Evolutionary conservation across 148 eudicot species (phyloP), one percentile per base, ranked within the genome.

Genomic region (Linanthus parryae): DNA sequence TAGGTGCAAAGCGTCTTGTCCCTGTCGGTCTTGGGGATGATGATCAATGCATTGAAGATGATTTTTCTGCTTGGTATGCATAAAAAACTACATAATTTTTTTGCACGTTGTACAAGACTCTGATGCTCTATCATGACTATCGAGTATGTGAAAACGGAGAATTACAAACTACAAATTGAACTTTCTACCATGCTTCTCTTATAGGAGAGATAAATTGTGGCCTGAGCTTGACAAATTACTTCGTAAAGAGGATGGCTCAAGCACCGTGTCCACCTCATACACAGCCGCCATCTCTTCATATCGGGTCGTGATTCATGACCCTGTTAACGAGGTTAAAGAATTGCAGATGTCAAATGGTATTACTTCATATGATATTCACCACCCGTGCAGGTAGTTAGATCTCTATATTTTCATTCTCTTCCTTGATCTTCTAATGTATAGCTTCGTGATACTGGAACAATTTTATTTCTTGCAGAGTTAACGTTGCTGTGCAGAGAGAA

Each of bases 41-140:
- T 81, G 96, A 88, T 69, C 94, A 84, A 47, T 81, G 96, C 41
- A 88, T 88, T 42, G 96, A 88, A 65, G 96, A 88, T 59, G 96
- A 88, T 62, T 88, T 88, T 65, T 14, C 96, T 61, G 89, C 96
- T 31, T 88, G 96, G 96, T 88, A 67, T 49, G 33, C n/a, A 20
- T 39, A 29, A 38, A 48, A 5, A 40, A 17, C 29, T 59, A n/a
- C 23, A 7, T 40, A 3, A 28, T 15, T 58, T 16, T 20, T 24
- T 14, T 20, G 26, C 40, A 14, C 27, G 22, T 22, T 41, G 35
- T 31, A 11, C 11, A 42, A 2, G n/a, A 1, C 7, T 16, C 19
- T 35, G 33, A 37, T 28, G 16, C 39, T 35, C n/a, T n/a, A n/a
- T n/a, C n/a, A n/a, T n/a, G n/a, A n/a, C n/a, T n/a, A n/a, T n/a